These are phyloP conservation scores for Omphalotus olearius DNA, from an alignment of 1,284 basidiomycete genomes.

Conservation along the genomic window DNA sequence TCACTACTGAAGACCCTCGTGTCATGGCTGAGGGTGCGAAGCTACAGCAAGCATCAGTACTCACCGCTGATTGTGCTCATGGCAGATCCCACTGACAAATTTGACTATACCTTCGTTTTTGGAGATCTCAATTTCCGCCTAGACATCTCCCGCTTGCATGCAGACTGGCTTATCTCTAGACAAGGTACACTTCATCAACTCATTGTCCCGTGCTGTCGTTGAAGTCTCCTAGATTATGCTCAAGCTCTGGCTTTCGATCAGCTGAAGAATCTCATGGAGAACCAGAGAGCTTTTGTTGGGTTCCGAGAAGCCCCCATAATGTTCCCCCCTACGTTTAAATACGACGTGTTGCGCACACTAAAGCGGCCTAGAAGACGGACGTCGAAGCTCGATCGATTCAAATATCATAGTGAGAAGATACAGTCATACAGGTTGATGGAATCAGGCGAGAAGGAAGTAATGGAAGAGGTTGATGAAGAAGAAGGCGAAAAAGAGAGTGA, in stretches of 20 bases:
- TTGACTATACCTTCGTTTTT: constrained; percentile 79
- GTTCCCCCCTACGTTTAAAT: constrained; percentile 85
- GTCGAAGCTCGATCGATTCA: constrained; percentile 29
- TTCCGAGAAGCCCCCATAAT: constrained; percentile 69
- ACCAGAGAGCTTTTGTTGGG: constrained; percentile 56
- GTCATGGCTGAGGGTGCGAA: constrained; percentile 57
- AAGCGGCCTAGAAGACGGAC: constrained; percentile 43
- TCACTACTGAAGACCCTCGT: constrained; percentile 59
- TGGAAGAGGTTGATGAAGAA: constrained; percentile 1
- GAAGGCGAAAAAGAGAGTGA: constrained; percentile 33
- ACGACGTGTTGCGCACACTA: constrained; percentile 60
- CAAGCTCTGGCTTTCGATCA: constrained; percentile 82
- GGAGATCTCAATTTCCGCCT: constrained; percentile 81
- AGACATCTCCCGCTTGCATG: constrained; percentile 69
- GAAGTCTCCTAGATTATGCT: constrained; percentile 48
- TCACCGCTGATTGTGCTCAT: constrained; percentile 9
- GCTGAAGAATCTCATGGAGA: constrained; percentile 64
- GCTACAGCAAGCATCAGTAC: constrained; percentile 2
- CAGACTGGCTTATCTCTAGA: constrained; percentile 64
- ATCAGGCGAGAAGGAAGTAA: constrained; percentile 31
- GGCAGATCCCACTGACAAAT: constrained; percentile 74
- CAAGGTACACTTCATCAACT: constrained; percentile 31
- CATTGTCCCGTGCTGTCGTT: background rate
- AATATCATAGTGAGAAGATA: constrained; percentile 24
- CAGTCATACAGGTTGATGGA: constrained; percentile 33